Evolutionary conservation across 441 rosid species (phyloP).

Genomic region (Capsella rubella): DNA sequence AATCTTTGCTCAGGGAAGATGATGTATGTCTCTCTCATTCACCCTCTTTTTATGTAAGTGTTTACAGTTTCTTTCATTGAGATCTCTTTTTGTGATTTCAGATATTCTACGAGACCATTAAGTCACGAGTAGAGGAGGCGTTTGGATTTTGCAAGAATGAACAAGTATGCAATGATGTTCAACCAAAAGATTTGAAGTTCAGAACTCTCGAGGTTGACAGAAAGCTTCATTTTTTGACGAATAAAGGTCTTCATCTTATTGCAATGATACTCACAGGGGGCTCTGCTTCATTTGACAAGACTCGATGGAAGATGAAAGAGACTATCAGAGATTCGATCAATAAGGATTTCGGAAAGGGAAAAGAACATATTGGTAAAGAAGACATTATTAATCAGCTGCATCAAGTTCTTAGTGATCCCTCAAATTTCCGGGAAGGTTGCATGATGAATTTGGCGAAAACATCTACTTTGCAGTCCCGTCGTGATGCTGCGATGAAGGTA

Average conservation of each 20-base stretch:
- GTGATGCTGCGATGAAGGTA: constrained; percentile 52
- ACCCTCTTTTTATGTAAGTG: constrained; percentile 2
- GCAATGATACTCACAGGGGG: constrained; percentile 57
- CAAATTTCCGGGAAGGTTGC: constrained; percentile 55
- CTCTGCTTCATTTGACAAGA: constrained; percentile 56
- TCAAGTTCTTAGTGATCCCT: constrained; percentile 59
- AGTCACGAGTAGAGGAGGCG: constrained; percentile 65
- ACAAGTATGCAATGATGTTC: constrained; percentile 34
- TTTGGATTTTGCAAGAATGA: constrained; percentile 52
- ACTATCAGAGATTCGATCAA: constrained; percentile 55
- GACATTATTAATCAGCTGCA: constrained; percentile 50
- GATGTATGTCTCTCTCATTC: constrained; percentile 60
- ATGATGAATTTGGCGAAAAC: constrained; percentile 37
- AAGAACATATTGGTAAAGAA: constrained; percentile 34
- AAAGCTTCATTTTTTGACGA: constrained; percentile 66
- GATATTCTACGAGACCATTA: constrained; percentile 72
- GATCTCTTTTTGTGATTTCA: constrained; percentile 35
- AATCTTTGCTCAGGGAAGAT: constrained; percentile 75
- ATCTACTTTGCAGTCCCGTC: constrained; percentile 49
- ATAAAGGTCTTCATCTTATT: constrained; percentile 64
- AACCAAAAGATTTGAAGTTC: constrained; percentile 42
- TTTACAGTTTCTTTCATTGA: not conserved
- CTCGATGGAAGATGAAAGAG: constrained; percentile 65
- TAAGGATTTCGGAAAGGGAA: constrained; percentile 35
- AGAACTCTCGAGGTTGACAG: constrained; percentile 45